A percentile compares a stretch with the other conserved stretches of the same genome.
phyloP scores from a whole-genome alignment of 2,329 filamentous ascomycete species.

The Penicillium rolfsii region DNA sequence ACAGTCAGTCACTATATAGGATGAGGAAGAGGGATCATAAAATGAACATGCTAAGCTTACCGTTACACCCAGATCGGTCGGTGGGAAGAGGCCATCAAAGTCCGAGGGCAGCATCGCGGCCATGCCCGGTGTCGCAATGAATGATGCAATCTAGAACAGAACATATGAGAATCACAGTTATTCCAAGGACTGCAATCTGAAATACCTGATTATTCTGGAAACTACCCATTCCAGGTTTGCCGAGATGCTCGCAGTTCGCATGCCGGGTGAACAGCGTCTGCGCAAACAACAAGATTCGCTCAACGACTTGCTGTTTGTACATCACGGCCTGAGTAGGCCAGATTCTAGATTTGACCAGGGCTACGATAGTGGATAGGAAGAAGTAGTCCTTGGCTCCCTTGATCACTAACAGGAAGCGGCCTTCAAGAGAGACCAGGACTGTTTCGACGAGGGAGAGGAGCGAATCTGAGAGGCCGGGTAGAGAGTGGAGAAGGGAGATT shows the following conservation, averaged over 20 bases:
- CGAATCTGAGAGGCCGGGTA: slow-evolving; percentile 39
- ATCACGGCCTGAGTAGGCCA: slow-evolving; percentile 39
- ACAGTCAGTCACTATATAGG: slow-evolving; percentile 13
- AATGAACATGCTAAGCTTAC: slow-evolving; percentile 24
- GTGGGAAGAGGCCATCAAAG: slow-evolving; percentile 29
- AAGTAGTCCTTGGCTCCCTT: slow-evolving; percentile 48
- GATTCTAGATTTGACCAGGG: slow-evolving; percentile 40
- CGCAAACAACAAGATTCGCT: slow-evolving; percentile 41
- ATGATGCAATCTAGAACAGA: background rate
- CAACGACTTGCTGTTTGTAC: slow-evolving; percentile 42
- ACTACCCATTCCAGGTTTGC: slow-evolving; percentile 34
- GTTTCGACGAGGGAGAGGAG: slow-evolving; percentile 40
- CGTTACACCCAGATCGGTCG: slow-evolving; percentile 28
- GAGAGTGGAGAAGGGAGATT: slow-evolving; percentile 28
- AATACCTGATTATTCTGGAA: slow-evolving; percentile 38
- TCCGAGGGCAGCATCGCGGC: slow-evolving; percentile 28
- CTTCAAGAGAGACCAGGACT: slow-evolving; percentile 36
- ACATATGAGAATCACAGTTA: background rate
- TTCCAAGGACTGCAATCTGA: background rate
- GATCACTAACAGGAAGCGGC: slow-evolving; percentile 36
- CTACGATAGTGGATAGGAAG: slow-evolving; percentile 43
- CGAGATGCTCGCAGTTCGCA: slow-evolving; percentile 38
- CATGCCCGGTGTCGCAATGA: slow-evolving; percentile 27
- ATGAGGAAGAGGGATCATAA: background rate
- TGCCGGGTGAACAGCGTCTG: slow-evolving; percentile 42